Conservation (phyloP, 2,329 filamentous ascomycete species). For the Penicillium psychrosexuale region DNA sequence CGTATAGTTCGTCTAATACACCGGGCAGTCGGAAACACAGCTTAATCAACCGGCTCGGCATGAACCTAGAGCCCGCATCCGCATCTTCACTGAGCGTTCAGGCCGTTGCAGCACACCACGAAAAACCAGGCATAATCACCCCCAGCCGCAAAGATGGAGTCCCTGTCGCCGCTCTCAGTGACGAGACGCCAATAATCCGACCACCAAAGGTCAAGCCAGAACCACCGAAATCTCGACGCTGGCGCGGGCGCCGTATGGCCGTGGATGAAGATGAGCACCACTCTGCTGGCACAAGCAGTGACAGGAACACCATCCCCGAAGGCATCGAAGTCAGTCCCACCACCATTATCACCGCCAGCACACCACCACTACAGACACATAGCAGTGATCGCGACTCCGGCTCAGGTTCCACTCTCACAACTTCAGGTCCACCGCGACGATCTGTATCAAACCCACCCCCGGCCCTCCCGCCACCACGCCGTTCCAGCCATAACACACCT, state of each 20-base stretch:
- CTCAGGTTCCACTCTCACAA: constrained; percentile 24
- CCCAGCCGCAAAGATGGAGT: constrained; percentile 59
- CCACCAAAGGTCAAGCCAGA: constrained; percentile 38
- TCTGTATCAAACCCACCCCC: constrained; percentile 39
- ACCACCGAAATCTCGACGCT: constrained; percentile 44
- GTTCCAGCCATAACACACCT: constrained; percentile 32
- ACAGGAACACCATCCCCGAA: constrained; percentile 28
- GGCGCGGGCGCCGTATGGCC: constrained; percentile 37
- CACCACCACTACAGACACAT: neutral
- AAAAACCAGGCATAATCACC: constrained; percentile 78
- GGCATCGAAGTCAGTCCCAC: constrained; percentile 20
- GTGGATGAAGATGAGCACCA: constrained; percentile 31
- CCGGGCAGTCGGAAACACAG: constrained; percentile 20
- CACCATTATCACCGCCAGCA: constrained; percentile 9
- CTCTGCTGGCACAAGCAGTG: constrained; percentile 22
- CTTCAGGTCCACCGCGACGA: constrained; percentile 25
- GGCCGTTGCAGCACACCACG: constrained; percentile 74
- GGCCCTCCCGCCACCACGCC: constrained; percentile 41
- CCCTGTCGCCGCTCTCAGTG: constrained; percentile 17
- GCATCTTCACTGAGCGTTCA: constrained; percentile 72
- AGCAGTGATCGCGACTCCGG: constrained; percentile 23
- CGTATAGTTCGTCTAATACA: constrained; percentile 23
- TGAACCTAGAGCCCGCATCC: constrained; percentile 66
- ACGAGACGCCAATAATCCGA: constrained; percentile 18
- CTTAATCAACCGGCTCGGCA: constrained; percentile 53